Evolutionary conservation across 1,284 basidiomycete genomes (phyloP).

Genomic region (Anthracocystis setariae): DNA sequence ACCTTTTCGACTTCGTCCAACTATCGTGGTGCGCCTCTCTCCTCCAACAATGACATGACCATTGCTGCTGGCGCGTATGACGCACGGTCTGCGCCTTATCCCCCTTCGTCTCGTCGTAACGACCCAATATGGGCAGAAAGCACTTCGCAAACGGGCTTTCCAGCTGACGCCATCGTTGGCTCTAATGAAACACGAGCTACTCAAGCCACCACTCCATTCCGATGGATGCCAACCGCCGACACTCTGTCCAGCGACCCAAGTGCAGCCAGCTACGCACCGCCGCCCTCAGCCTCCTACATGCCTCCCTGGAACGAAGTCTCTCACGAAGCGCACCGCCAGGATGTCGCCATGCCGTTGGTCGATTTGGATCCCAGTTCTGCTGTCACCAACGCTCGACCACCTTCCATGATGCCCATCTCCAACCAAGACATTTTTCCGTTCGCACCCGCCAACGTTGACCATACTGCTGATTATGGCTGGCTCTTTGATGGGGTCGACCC

Average conservation of each 20-base stretch:
- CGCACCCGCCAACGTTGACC: conserved; percentile 41
- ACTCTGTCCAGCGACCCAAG: conserved; percentile 7
- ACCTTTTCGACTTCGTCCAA: conserved; percentile 2
- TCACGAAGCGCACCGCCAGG: conserved; percentile 9
- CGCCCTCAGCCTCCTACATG: conserved; percentile 38
- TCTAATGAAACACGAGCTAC: conserved; percentile 2
- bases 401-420: conserved; percentile 23
- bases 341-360: conserved; percentile 17
- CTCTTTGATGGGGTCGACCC: conserved; percentile 55
- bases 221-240: conserved; percentile 28
- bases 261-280: conserved; percentile 41
- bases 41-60: neutral
- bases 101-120: conserved; percentile 17
- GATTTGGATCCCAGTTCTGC: conserved; percentile 27
- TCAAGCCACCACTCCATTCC: conserved; percentile 13
- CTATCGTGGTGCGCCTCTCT: conserved; percentile 1
- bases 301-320: conserved; percentile 27
- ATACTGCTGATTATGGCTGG: conserved; percentile 55
- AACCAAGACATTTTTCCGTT: conserved; percentile 53
- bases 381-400: conserved; percentile 1
- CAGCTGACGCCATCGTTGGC: conserved; percentile 2
- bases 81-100: conserved; percentile 7
- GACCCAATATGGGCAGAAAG: conserved; percentile 17
- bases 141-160: conserved; percentile 5
- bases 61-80: conserved; percentile 1